Percentiles rank a stretch among this genome's conserved stretches.
These are phyloP conservation scores for Suhomyces maxii DNA, from an alignment of 1,139 yeast genomes.

Conservation along the genomic window DNA sequence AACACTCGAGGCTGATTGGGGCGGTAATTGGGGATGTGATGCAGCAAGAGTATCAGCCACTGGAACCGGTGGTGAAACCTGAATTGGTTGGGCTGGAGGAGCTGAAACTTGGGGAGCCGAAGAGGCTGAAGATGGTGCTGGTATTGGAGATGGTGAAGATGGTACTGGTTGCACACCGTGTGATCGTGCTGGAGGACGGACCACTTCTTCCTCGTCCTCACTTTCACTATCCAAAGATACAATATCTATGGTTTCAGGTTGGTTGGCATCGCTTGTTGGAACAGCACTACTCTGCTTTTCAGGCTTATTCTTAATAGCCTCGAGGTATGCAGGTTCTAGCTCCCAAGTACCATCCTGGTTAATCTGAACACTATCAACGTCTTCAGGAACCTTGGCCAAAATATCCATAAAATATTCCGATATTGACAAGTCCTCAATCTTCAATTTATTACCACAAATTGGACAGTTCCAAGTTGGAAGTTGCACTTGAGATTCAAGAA, in stretches of 20 bases:
- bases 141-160: background rate
- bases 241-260: constrained; percentile 17
- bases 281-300: constrained; percentile 7
- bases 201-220: constrained; percentile 11
- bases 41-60: background rate
- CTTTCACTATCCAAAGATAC: constrained; percentile 30
- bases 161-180: background rate
- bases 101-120: too few relatives aligned
- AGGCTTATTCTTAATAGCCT: constrained; percentile 6
- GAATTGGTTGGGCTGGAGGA: too few relatives aligned
- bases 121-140: background rate
- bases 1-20: background rate
- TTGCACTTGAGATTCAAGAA: constrained; percentile 58
- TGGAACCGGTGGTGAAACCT: background rate
- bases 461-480: constrained; percentile 73
- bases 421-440: constrained; percentile 53
- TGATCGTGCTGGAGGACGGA: background rate
- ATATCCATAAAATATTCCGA: constrained; percentile 62
- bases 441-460: constrained; percentile 48
- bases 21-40: background rate
- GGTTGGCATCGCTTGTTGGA: constrained; percentile 6
- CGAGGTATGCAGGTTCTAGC: constrained; percentile 17
- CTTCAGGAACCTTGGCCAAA: constrained; percentile 41
- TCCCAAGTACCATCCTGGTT: constrained; percentile 62
- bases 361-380: constrained; percentile 55